Evolutionary conservation across 2,329 filamentous ascomycete genomes (phyloP).

Genomic region (Calonectria ilicicola): DNA sequence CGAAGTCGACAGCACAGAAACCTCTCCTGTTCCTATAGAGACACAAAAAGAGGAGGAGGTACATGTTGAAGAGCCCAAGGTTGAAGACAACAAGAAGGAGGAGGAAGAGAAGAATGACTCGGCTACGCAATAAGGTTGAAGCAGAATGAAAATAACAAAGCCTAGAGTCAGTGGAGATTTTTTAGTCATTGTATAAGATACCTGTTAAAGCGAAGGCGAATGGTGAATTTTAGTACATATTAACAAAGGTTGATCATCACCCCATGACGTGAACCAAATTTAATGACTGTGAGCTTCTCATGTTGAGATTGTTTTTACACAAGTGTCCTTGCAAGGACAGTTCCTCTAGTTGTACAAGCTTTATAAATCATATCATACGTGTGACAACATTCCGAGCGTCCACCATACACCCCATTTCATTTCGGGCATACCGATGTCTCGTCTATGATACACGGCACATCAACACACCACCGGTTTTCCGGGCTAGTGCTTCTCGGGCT

Average conservation of each 20-base stretch:
- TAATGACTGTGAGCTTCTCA: conserved; percentile 25
- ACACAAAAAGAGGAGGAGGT: conserved; percentile 20
- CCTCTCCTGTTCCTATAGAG: conserved; percentile 5
- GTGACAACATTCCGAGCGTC: conserved; percentile 23
- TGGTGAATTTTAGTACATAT: conserved; percentile 42
- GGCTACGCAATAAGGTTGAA: conserved; percentile 31
- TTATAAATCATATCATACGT: conserved; percentile 32
- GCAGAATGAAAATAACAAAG: conserved; percentile 31
- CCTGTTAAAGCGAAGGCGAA: conserved; percentile 48
- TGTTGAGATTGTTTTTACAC: conserved; percentile 40
- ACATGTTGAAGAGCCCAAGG: conserved; percentile 12
- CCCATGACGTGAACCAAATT: conserved; percentile 13
- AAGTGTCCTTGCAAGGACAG: conserved; percentile 30
- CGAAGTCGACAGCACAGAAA: conserved; percentile 24
- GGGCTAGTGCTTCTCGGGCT: conserved; percentile 83
- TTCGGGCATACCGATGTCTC: background rate
- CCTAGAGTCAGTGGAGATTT: conserved; percentile 30
- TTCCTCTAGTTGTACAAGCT: conserved; percentile 44
- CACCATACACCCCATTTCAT: background rate
- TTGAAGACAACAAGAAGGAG: conserved; percentile 25
- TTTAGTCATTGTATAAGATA: conserved; percentile 45
- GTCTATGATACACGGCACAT: conserved; percentile 74
- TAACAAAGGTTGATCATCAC: conserved; percentile 24
- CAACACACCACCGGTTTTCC: conserved; percentile 82
- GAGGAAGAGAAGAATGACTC: conserved; percentile 26